These are phyloP conservation scores for Pseudogymnoascus verrucosus DNA, from an alignment of 2,329 filamentous ascomycete genomes.

Conservation along the genomic window DNA sequence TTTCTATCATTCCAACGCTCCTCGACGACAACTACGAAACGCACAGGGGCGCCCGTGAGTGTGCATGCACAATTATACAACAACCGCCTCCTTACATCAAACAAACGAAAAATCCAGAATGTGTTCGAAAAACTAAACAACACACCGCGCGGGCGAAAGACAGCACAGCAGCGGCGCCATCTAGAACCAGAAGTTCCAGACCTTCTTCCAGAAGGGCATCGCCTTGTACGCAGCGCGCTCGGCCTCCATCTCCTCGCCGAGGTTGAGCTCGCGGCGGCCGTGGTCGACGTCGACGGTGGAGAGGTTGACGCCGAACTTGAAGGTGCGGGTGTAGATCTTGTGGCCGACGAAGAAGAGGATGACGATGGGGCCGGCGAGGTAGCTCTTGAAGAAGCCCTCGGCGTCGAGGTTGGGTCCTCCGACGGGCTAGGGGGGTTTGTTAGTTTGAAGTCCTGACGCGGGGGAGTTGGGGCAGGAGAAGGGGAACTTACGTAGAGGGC, in stretches of 20 bases:
- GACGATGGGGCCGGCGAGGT: conserved; percentile 50
- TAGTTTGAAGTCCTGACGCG: too few species aligned
- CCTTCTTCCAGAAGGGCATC: conserved; percentile 25
- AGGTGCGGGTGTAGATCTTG: conserved; percentile 44
- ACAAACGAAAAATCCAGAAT: background rate
- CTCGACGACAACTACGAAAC: too few species aligned
- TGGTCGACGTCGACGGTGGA: conserved; percentile 25
- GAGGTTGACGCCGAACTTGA: conserved; percentile 21
- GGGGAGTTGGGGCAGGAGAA: conserved; percentile 18
- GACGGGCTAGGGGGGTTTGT: conserved; percentile 33
- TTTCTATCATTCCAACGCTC: too few species aligned
- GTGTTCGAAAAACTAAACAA: background rate
- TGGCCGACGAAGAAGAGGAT: conserved; percentile 54
- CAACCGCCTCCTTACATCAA: background rate
- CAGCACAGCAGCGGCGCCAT: background rate
- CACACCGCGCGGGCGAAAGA: background rate
- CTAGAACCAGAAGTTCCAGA: conserved; percentile 12
- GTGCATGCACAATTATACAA: too few species aligned
- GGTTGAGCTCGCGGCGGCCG: conserved; percentile 24
- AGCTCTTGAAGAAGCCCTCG: conserved; percentile 49
- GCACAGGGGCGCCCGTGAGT: too few species aligned
- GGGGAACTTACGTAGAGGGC: conserved; percentile 30
- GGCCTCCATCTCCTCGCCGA: conserved; percentile 24
- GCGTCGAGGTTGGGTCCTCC: conserved; percentile 33
- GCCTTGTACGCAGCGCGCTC: conserved; percentile 23